These are phyloP conservation scores for Clavispora santaluciae DNA, from an alignment of 805 yeast genomes.

Conservation along the genomic window DNA sequence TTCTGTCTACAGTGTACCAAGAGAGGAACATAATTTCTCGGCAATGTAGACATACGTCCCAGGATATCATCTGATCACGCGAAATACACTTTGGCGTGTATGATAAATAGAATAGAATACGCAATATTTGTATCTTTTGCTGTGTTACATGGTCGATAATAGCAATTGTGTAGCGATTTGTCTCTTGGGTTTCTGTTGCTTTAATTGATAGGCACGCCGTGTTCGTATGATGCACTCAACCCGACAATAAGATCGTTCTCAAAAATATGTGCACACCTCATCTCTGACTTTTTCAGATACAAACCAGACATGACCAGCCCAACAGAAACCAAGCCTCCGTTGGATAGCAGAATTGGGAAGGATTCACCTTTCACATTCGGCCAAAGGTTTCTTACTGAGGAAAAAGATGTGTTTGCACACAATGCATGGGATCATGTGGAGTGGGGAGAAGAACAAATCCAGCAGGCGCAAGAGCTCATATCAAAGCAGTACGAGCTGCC, in stretches of 20 bases:
- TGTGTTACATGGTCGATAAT: too few species aligned
- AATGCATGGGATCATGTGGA: slow-evolving; percentile 98
- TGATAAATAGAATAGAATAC: too few species aligned
- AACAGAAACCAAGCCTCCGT: slow-evolving; percentile 38
- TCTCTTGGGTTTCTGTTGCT: too few species aligned
- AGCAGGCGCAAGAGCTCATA: slow-evolving; percentile 70
- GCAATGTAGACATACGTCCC: too few species aligned
- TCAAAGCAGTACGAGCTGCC: slow-evolving; percentile 73
- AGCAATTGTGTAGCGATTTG: too few species aligned
- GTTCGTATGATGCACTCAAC: background rate
- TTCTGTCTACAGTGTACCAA: too few species aligned
- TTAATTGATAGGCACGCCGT: too few species aligned
- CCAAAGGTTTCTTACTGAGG: slow-evolving; percentile 66
- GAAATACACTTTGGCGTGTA: too few species aligned
- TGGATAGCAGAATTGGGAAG: slow-evolving; percentile 65
- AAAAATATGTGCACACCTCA: slow-evolving; percentile 8
- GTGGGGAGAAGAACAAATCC: slow-evolving; percentile 88
- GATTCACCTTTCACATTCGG: slow-evolving; percentile 93
- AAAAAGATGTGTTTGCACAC: slow-evolving; percentile 81
- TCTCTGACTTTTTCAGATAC: slow-evolving; percentile 1
- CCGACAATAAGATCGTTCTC: background rate
- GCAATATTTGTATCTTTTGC: too few species aligned
- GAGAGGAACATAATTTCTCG: too few species aligned
- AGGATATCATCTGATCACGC: too few species aligned
- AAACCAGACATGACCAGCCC: slow-evolving; percentile 1